phyloP scores from a whole-genome alignment of 768 basidiomycete species.

The Brasilioporus rufonigricans region DNA sequence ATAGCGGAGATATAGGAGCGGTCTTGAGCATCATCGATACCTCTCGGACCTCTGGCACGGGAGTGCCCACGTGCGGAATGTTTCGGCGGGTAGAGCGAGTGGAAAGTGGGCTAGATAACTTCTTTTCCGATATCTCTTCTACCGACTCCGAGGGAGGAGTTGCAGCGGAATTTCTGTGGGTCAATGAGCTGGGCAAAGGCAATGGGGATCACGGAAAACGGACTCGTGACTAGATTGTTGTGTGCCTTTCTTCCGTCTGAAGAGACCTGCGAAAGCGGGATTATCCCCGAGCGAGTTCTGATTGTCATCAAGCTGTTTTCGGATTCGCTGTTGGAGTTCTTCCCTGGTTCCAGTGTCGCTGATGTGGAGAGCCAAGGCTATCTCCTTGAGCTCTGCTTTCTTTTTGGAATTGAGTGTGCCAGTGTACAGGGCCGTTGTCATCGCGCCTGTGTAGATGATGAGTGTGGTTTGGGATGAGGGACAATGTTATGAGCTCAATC shows the following conservation, averaged over 20 bases:
- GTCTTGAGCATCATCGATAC: conserved; percentile 54
- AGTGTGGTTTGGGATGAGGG: conserved; percentile 8
- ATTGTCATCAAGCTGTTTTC: conserved; percentile 56
- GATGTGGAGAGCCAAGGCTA: conserved; percentile 52
- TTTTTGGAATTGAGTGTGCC: conserved; percentile 64
- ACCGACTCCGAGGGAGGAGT: conserved; percentile 15
- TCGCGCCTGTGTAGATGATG: conserved; percentile 22
- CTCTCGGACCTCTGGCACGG: conserved; percentile 47
- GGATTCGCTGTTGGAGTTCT: conserved; percentile 59
- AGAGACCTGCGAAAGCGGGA: conserved; percentile 57
- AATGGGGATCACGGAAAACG: not conserved
- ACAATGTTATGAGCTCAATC: conserved; percentile 17
- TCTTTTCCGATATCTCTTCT: conserved; percentile 17
- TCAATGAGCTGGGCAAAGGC: not conserved
- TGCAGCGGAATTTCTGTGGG: conserved; percentile 12
- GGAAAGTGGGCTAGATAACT: conserved; percentile 15
- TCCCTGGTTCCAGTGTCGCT: conserved; percentile 61
- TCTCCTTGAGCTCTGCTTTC: conserved; percentile 63
- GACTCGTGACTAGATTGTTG: conserved; percentile 14
- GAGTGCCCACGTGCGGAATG: conserved; percentile 40
- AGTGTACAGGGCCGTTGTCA: conserved; percentile 44
- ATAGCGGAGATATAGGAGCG: conserved; percentile 38
- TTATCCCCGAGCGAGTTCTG: conserved; percentile 54
- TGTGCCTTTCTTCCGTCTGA: conserved; percentile 37
- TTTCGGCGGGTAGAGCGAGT: conserved; percentile 23